phyloP scores from a whole-genome alignment of 2,329 filamentous ascomycete species.

The Apiospora sp. region DNA sequence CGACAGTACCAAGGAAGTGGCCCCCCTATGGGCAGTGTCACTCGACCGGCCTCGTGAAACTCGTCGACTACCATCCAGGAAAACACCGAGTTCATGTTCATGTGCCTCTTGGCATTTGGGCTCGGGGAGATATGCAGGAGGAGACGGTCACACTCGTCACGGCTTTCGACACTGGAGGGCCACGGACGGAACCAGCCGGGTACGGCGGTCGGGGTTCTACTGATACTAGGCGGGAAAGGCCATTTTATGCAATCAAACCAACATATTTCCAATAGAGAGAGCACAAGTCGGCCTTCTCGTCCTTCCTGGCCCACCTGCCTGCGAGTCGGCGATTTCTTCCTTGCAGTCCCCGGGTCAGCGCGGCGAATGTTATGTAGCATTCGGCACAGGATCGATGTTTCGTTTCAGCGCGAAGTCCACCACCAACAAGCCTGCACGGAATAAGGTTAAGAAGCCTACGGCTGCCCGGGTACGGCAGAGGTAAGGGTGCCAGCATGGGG shows the following conservation, averaged over 20 bases:
- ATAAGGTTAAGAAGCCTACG: conserved; percentile 24
- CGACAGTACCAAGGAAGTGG: conserved; percentile 1
- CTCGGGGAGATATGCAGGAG: background rate
- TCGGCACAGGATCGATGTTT: conserved; percentile 24
- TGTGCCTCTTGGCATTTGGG: conserved; percentile 1
- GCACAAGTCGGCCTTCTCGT: background rate
- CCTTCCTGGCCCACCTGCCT: background rate
- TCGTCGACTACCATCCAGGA: background rate
- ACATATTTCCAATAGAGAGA: background rate
- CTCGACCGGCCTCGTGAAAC: background rate
- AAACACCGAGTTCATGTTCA: background rate
- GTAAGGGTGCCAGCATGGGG: conserved; percentile 17
- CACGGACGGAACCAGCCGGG: background rate
- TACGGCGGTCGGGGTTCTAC: background rate
- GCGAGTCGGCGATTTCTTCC: conserved; percentile 8
- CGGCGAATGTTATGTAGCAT: conserved; percentile 20
- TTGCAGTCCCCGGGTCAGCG: background rate
- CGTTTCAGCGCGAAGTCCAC: conserved; percentile 2
- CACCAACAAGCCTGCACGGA: conserved; percentile 11
- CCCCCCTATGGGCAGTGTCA: background rate
- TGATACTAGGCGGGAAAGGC: background rate
- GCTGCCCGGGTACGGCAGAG: conserved; percentile 10
- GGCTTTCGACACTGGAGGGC: background rate
- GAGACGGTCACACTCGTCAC: background rate
- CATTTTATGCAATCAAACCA: background rate